A percentile compares a stretch with the other conserved stretches of the same genome.
These are phyloP conservation scores for Anthracocystis setariae DNA, from an alignment of 1,284 basidiomycete genomes.

Conservation along the genomic window DNA sequence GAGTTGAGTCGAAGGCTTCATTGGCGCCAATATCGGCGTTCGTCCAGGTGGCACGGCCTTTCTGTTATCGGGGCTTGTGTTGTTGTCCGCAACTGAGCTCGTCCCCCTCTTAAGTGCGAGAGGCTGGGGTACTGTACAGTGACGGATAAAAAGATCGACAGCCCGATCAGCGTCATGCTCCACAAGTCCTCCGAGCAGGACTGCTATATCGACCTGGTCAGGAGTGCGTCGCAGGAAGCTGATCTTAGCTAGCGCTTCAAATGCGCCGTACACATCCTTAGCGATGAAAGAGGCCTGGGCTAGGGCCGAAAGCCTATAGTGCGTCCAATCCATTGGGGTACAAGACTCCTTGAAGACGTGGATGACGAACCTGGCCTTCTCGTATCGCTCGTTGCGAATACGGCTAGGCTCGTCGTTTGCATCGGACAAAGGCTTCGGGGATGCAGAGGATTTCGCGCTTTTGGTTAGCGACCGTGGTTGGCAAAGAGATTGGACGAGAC, in stretches of 20 bases:
- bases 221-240: slow-evolving; percentile 25
- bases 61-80: not conserved
- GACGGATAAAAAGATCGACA: slow-evolving; percentile 35
- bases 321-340: slow-evolving; percentile 34
- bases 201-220: slow-evolving; percentile 30
- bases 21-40: slow-evolving; percentile 25
- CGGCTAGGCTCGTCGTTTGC: not conserved
- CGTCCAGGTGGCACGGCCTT: not conserved
- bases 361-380: slow-evolving; percentile 31
- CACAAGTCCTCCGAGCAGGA: slow-evolving; percentile 38
- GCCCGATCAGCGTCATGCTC: slow-evolving; percentile 33
- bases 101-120: not conserved
- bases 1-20: slow-evolving; percentile 21
- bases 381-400: slow-evolving; percentile 1
- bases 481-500: slow-evolving; percentile 25
- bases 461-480: not conserved
- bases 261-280: slow-evolving; percentile 32
- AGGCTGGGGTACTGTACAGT: slow-evolving; percentile 13
- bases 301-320: slow-evolving; percentile 34
- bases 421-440: not conserved
- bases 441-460: not conserved
- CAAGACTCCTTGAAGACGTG: slow-evolving; percentile 26
- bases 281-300: slow-evolving; percentile 31
- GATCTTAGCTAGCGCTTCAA: slow-evolving; percentile 38
- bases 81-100: not conserved